A percentile compares a stretch with the other conserved stretches of the same genome.
phyloP scores from a whole-genome alignment of 495 filamentous ascomycete genomes.

The Tuber umbilicatum region DNA sequence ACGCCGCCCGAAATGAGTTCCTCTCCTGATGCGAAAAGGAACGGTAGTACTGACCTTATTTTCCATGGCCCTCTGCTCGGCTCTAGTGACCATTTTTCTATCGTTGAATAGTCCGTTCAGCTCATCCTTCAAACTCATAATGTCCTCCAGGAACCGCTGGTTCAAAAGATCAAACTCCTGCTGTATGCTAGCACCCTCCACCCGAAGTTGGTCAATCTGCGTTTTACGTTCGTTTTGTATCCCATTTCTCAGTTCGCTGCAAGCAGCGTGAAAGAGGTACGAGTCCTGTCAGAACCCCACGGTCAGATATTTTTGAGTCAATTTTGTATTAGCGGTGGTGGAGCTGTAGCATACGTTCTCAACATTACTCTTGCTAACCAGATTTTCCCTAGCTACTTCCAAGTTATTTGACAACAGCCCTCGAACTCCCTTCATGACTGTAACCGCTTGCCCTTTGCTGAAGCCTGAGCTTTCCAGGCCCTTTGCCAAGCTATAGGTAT shows the following conservation, averaged over 20 bases:
- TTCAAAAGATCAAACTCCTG: slow-evolving; percentile 89
- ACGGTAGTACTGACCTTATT: slow-evolving; percentile 50
- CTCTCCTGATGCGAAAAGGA: neutral
- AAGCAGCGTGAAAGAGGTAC: slow-evolving; percentile 91
- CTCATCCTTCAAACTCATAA: slow-evolving; percentile 73
- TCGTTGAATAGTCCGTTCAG: slow-evolving; percentile 95
- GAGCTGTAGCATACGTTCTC: slow-evolving; percentile 53
- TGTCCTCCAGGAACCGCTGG: slow-evolving; percentile 74
- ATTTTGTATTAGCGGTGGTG: slow-evolving; percentile 5
- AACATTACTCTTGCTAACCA: slow-evolving; percentile 72
- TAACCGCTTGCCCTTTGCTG: slow-evolving; percentile 60
- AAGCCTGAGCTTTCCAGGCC: slow-evolving; percentile 66
- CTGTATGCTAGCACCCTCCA: slow-evolving; percentile 75
- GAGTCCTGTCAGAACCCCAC: slow-evolving; percentile 51
- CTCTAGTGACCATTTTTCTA: slow-evolving; percentile 80
- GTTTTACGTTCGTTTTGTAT: slow-evolving; percentile 56
- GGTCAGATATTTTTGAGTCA: neutral
- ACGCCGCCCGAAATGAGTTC: neutral
- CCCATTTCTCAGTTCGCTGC: slow-evolving; percentile 81
- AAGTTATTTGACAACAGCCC: slow-evolving; percentile 69
- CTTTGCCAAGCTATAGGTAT: slow-evolving; percentile 80
- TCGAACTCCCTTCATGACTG: slow-evolving; percentile 82
- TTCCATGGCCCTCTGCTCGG: slow-evolving; percentile 77
- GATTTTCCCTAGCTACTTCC: slow-evolving; percentile 63
- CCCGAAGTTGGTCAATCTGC: slow-evolving; percentile 64